Evolutionary conservation across 2,329 filamentous ascomycete species (phyloP).

Genomic region (Cladorrhinum sp.): DNA sequence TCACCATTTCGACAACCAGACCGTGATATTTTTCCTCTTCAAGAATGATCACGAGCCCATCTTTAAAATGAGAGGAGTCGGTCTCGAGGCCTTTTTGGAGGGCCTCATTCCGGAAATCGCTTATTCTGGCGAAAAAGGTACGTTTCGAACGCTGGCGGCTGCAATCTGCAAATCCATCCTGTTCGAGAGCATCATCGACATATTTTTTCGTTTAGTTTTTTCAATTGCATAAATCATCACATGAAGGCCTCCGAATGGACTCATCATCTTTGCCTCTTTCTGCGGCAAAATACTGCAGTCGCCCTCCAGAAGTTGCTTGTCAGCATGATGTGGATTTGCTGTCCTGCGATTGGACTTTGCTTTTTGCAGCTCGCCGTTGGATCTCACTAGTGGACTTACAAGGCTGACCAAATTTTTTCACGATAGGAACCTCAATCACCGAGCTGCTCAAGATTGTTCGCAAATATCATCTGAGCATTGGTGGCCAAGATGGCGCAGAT

Average conservation of each 20-base stretch:
- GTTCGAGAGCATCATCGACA: not conserved
- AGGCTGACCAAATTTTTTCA: conserved; percentile 15
- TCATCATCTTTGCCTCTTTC: not conserved
- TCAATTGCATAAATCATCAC: not conserved
- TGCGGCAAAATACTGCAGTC: not conserved
- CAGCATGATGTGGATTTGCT: not conserved
- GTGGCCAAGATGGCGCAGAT: conserved; percentile 11
- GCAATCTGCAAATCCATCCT: conserved; percentile 3
- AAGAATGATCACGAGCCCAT: conserved; percentile 27
- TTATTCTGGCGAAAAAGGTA: conserved; percentile 42
- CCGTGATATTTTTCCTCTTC: not conserved
- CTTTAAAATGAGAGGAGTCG: conserved; percentile 33
- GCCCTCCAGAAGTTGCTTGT: not conserved
- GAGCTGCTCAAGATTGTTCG: conserved; percentile 27
- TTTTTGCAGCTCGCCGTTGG: conserved; percentile 1
- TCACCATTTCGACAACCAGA: not conserved
- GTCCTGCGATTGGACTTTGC: not conserved
- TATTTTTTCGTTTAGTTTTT: not conserved
- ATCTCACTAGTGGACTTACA: not conserved
- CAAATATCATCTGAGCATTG: conserved; percentile 23
- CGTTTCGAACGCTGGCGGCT: conserved; percentile 23
- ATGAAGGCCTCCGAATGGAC: not conserved
- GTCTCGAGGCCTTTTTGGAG: conserved; percentile 45
- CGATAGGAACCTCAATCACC: conserved; percentile 23
- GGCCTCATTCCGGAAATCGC: conserved; percentile 43